Conservation (phyloP, 2,329 filamentous ascomycete species). For the Diplocarpon mali region DNA sequence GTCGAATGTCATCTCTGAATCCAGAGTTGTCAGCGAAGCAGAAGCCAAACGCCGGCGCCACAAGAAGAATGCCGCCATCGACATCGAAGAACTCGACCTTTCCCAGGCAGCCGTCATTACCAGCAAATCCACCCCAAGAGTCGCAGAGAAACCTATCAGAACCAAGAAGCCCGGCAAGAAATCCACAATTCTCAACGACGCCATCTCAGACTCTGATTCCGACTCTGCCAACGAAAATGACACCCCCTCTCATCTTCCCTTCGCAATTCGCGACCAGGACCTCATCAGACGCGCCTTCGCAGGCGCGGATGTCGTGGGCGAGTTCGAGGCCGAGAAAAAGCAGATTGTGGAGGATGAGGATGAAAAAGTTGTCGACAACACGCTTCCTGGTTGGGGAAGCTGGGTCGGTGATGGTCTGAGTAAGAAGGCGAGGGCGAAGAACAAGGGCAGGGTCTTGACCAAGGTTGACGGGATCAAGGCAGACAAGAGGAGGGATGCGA, state of each 20-base stretch:
- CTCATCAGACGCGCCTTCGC: conserved; percentile 80
- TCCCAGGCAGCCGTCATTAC: conserved; percentile 25
- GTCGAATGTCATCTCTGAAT: conserved; percentile 23
- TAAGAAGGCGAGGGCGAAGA: conserved; percentile 53
- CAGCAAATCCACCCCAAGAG: conserved; percentile 20
- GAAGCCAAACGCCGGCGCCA: conserved; percentile 25
- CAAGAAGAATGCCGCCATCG: conserved; percentile 24
- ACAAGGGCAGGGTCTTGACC: conserved; percentile 49
- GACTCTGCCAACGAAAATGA: conserved; percentile 32
- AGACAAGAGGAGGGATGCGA: conserved; percentile 69
- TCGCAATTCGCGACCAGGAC: conserved; percentile 49
- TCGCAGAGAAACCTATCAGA: neutral
- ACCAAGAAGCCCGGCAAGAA: conserved; percentile 12
- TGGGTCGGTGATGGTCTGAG: conserved; percentile 82
- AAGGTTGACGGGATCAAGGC: conserved; percentile 65
- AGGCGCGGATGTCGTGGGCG: conserved; percentile 68
- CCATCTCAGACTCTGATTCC: conserved; percentile 19
- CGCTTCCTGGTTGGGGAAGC: conserved; percentile 87
- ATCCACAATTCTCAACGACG: conserved; percentile 6
- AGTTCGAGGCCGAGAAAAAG: conserved; percentile 74
- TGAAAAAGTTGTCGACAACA: conserved; percentile 70
- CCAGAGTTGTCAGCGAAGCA: conserved; percentile 16
- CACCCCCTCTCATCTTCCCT: conserved; percentile 40
- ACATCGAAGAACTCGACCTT: conserved; percentile 26
- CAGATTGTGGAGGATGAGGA: conserved; percentile 63